These are phyloP conservation scores for Chlorella sp. DNA, from an alignment of 139 green algal genomes.

Conservation along the genomic window DNA sequence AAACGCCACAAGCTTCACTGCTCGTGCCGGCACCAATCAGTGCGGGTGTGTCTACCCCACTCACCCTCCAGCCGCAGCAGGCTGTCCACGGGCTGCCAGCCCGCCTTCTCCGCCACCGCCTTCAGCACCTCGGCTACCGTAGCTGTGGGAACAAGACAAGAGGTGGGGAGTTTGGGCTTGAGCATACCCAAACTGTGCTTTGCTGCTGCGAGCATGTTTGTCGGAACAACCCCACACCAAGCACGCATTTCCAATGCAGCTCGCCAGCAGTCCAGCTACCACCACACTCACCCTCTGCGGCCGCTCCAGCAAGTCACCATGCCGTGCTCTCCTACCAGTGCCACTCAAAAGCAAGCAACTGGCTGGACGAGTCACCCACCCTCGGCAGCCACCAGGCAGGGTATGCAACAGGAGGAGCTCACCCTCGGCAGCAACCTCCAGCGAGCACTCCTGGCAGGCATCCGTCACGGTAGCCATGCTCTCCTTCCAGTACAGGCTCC, in stretches of 20 bases:
- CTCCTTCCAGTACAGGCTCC: slow-evolving; percentile 90
- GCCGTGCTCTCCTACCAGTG: not conserved
- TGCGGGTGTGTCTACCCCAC: too few relatives aligned
- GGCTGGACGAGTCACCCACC: not conserved
- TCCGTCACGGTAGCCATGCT: slow-evolving; percentile 69
- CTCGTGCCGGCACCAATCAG: too few relatives aligned
- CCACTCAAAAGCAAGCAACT: not conserved
- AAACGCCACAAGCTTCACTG: too few relatives aligned
- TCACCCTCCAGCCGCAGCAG: slow-evolving; percentile 53
- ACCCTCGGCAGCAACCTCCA: slow-evolving; percentile 35
- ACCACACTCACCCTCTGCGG: too few relatives aligned
- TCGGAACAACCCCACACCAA: too few relatives aligned
- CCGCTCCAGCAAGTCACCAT: not conserved
- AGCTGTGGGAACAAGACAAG: not conserved
- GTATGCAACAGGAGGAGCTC: not conserved
- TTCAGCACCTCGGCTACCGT: slow-evolving; percentile 38
- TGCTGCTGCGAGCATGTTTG: too few relatives aligned
- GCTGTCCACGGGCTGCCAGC: slow-evolving; percentile 36
- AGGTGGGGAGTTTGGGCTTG: too few relatives aligned
- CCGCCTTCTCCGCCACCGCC: slow-evolving; percentile 25
- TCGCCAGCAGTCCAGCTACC: too few relatives aligned
- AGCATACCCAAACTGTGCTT: too few relatives aligned
- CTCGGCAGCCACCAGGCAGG: not conserved
- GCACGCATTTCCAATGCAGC: too few relatives aligned
- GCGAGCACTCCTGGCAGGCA: slow-evolving; percentile 22